Evolutionary conservation across 768 basidiomycete genomes (phyloP).

Genomic region (Phylloporus sp.): DNA sequence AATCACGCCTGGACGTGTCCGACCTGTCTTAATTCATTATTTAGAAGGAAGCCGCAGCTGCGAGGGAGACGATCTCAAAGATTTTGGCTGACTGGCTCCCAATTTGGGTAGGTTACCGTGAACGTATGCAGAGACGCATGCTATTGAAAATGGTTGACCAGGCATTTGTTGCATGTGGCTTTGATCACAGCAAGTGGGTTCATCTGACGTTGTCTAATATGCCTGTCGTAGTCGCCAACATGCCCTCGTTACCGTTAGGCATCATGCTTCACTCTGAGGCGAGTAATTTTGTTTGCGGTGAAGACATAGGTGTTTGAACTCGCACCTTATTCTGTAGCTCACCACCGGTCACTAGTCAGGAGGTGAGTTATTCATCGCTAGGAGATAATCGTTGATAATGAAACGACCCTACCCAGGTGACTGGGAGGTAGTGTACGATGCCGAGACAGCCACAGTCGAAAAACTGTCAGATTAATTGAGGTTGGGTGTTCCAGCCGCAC

Average conservation of each 20-base stretch:
- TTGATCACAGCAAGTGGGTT: constrained; percentile 56
- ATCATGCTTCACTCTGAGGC: constrained; percentile 70
- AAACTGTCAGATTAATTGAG: constrained; percentile 7
- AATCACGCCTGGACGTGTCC: constrained; percentile 18
- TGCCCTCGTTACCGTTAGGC: constrained; percentile 68
- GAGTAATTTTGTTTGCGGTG: constrained; percentile 23
- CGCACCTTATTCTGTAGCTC: constrained; percentile 11
- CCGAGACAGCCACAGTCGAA: constrained; percentile 35
- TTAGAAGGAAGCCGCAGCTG: constrained; percentile 62
- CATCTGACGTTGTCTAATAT: not conserved
- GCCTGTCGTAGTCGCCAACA: constrained; percentile 61
- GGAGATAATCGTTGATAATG: not conserved
- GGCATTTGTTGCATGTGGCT: constrained; percentile 69
- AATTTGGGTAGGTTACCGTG: constrained; percentile 59
- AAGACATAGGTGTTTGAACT: not conserved
- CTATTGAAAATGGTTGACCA: constrained; percentile 18
- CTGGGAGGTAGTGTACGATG: constrained; percentile 37
- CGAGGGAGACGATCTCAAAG: constrained; percentile 68
- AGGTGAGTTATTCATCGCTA: constrained; percentile 43
- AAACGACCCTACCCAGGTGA: constrained; percentile 45
- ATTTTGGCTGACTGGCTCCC: constrained; percentile 68
- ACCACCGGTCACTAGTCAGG: constrained; percentile 53
- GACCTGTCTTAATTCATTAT: constrained; percentile 1
- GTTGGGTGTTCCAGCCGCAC: not conserved
- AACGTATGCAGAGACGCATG: not conserved